Evolutionary conservation across 345 rosid species (phyloP), one percentile per base, ranked within the genome.

Genomic region (Eutrema japonicum): DNA sequence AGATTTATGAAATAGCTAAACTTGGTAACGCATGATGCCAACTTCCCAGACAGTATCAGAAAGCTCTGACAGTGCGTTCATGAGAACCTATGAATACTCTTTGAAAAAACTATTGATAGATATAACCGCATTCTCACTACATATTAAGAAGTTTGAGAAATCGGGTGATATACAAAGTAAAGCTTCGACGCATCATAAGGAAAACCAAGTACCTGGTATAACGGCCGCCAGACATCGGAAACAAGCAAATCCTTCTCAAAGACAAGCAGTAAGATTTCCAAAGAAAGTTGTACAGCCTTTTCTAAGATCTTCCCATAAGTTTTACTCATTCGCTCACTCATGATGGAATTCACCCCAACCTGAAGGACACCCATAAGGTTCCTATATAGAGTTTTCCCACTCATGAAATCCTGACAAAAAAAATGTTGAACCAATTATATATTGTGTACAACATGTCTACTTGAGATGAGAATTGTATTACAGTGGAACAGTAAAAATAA

Each of bases 201-300:
- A 56, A 49, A 78, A 37, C 27, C 32, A 57, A 18, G 32, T 68
- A 88, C 98, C 93, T 90, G 97, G 80, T 89, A 94, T 33, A 91
- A 73, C 45, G 98, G 98, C 56, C 96, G 96, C 97, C 97, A 94
- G 73, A 83, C 86, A 82, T 94, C 98, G 56, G 96, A 87, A 77
- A 94, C 81, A 71, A 82, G 57, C 43, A 80, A 43, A 81, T 94
- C 98, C 80, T 88, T 94, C 73, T 91, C 97, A 46, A 94, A 79
- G 77, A 89, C 80, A 72, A 91, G 91, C 65, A 89, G 78, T 56
- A 94, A 76, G 64, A 89, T 89, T 74, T 91, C 98, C 84, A 94
- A 79, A 66, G 90, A 88, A 46, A 89, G 95, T 64, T 82, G 91
- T 76, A 94, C 95, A 62, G 97, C 97, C 81, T 88, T 94, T 81